Evolutionary conservation across 345 rosid species (phyloP).

Genomic region (Hibiscus tridactylites): DNA sequence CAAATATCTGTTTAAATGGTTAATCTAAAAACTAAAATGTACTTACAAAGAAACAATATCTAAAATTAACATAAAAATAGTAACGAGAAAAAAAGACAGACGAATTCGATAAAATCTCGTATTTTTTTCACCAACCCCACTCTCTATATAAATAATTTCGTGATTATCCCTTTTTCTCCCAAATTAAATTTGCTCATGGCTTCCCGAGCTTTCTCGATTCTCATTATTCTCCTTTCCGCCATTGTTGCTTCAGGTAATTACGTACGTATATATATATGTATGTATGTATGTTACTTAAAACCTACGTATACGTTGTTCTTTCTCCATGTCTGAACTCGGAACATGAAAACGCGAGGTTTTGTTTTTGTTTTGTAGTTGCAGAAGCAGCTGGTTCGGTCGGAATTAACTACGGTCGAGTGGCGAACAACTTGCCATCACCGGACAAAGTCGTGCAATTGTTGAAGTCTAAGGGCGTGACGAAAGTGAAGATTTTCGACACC

Average conservation of each 20-base stretch:
- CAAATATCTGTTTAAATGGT: too few relatives aligned
- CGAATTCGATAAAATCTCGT: too few relatives aligned
- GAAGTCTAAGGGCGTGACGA: constrained; percentile 44
- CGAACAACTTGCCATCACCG: constrained; percentile 64
- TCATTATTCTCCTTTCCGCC: constrained; percentile 23
- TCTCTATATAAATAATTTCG: not conserved
- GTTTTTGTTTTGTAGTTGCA: constrained; percentile 10
- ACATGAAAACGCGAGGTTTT: not conserved
- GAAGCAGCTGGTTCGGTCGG: constrained; percentile 45
- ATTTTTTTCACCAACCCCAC: constrained; percentile 1
- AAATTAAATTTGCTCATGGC: constrained; percentile 19
- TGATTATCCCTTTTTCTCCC: not conserved
- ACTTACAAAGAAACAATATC: not conserved
- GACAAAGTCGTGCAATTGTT: constrained; percentile 61
- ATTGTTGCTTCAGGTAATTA: constrained; percentile 27
- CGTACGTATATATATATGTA: too few relatives aligned
- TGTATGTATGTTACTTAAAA: not conserved
- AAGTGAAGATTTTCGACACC: constrained; percentile 73
- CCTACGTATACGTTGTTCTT: too few relatives aligned
- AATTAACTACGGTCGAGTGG: constrained; percentile 81
- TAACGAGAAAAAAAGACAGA: not conserved
- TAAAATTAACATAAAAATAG: not conserved
- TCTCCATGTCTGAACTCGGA: too few relatives aligned
- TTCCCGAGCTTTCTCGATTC: not conserved
- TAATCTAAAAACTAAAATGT: too few relatives aligned